These are phyloP conservation scores for Phytophthora sansomeana DNA, from an alignment of 352 stramenopile genomes.

Conservation along the genomic window DNA sequence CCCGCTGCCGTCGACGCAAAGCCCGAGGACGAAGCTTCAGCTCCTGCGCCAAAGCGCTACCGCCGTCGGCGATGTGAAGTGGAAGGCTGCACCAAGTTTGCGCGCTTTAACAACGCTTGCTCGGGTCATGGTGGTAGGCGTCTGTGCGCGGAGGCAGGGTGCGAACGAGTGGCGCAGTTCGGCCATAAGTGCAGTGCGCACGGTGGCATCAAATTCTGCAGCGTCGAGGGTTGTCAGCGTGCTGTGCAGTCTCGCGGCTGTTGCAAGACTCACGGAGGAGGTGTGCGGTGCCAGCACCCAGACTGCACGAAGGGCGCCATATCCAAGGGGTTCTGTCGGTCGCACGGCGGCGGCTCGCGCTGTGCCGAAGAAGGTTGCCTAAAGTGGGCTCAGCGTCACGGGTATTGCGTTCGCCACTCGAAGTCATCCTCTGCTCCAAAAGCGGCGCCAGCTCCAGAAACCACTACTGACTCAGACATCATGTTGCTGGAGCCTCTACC, in stretches of 20 bases:
- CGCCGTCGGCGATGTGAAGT: constrained; percentile 72
- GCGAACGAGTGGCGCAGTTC: constrained; percentile 77
- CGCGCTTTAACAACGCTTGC: constrained; percentile 81
- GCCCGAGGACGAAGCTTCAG: background rate
- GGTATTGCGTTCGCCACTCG: constrained; percentile 80
- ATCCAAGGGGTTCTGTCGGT: constrained; percentile 85
- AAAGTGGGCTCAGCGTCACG: constrained; percentile 81
- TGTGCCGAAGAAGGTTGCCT: constrained; percentile 72
- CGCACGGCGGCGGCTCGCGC: constrained; percentile 81
- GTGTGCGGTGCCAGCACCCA: constrained; percentile 79
- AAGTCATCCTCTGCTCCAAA: constrained; percentile 39
- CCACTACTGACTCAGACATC: constrained; percentile 2
- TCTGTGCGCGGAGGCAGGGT: constrained; percentile 74
- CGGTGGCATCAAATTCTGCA: constrained; percentile 81
- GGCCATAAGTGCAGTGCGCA: constrained; percentile 86
- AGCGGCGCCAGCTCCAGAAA: constrained; percentile 1
- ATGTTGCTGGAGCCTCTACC: constrained; percentile 7
- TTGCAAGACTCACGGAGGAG: constrained; percentile 89
- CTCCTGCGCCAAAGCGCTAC: constrained; percentile 56
- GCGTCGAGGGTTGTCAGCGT: constrained; percentile 69
- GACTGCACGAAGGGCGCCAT: constrained; percentile 88
- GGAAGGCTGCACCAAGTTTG: constrained; percentile 75
- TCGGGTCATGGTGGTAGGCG: constrained; percentile 76
- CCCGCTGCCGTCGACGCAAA: constrained; percentile 6
- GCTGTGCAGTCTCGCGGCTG: constrained; percentile 85